Evolutionary conservation across 495 filamentous ascomycete genomes (phyloP), one percentile per base, ranked within the genome.

Genomic region (Xylaria cubensis): DNA sequence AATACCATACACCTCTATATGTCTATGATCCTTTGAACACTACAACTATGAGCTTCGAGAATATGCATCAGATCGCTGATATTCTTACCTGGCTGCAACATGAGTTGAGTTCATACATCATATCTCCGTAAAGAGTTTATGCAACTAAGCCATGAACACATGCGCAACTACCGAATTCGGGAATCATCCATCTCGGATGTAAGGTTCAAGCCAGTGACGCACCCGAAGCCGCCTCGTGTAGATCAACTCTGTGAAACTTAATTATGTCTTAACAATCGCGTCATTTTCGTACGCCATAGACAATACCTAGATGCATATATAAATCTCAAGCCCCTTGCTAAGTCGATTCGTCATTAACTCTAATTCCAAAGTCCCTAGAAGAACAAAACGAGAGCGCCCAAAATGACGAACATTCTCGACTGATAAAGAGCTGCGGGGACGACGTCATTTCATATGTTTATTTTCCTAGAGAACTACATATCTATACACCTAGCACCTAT

Each of bases 111-210:
- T 29, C 26, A 13, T 46, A 50, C 46, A 17, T 21, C 46, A 17
- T 17, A 59, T n/a, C 55, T 8, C 6, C 7, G 34, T 56, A 29
- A 26, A 21, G 21, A n/a, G 50, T 29, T 70, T 69, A 61, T 69
- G 67, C 55, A 69, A 62, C 26, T 61, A 69, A 69, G 17, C 67
- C 26, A 48, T 50, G 32, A 61, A n/a, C 67, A 69, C 51, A 58
- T 68, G 67, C 55, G 26, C 55, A 48, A 2, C 50, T 59, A 29
- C 55, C 12, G 6, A 42, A 62, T 50, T 68, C 34, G 65, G 32
- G 2, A 39, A 24, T 41, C 48, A 34, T 44, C 46, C 21, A 42
- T 7, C n/a, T 0, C 34, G 34, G 1, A 36, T 3, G 34, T 3
- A 42, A 42, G 39, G 39, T 42, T 42, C 39, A 42, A 8, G 12